A percentile compares a stretch with the other conserved stretches of the same genome.
These are phyloP conservation scores for Chrysophaeum taylorii DNA, from an alignment of 352 stramenopile species.

Conservation along the genomic window DNA sequence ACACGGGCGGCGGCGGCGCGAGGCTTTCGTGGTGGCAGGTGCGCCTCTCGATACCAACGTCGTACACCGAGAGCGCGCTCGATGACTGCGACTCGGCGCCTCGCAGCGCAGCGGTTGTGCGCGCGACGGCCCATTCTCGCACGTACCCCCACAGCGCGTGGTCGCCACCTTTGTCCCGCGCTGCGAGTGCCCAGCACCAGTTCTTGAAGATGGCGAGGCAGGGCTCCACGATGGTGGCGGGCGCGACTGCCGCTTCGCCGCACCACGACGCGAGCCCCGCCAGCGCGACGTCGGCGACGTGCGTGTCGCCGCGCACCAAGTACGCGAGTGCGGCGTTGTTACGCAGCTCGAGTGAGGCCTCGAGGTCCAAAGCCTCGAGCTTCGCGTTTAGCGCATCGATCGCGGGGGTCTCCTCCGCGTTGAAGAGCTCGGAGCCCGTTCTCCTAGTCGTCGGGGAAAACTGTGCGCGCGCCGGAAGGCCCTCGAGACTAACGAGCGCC, in stretches of 20 bases:
- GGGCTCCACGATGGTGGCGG: neutral
- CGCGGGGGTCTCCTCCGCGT: too few relatives aligned
- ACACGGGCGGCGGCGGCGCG: neutral
- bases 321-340: constrained; percentile 1
- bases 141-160: neutral
- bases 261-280: neutral
- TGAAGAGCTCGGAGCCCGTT: too few relatives aligned
- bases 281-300: neutral
- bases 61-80: neutral
- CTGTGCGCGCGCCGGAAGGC: too few relatives aligned
- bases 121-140: neutral
- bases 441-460: too few relatives aligned
- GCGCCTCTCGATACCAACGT: neutral
- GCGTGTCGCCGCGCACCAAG: constrained; percentile 1
- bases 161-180: neutral
- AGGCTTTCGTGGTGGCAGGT: neutral
- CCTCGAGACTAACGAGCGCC: too few relatives aligned
- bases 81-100: neutral
- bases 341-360: constrained; percentile 6
- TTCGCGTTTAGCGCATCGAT: too few relatives aligned
- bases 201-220: constrained; percentile 10
- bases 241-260: too few relatives aligned
- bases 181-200: neutral
- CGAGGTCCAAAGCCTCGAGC: too few relatives aligned
- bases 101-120: neutral